Base-by-base conservation (phyloP, 2,329 filamentous ascomycete genomes). In the Cladobotryum mycophilum region DNA sequence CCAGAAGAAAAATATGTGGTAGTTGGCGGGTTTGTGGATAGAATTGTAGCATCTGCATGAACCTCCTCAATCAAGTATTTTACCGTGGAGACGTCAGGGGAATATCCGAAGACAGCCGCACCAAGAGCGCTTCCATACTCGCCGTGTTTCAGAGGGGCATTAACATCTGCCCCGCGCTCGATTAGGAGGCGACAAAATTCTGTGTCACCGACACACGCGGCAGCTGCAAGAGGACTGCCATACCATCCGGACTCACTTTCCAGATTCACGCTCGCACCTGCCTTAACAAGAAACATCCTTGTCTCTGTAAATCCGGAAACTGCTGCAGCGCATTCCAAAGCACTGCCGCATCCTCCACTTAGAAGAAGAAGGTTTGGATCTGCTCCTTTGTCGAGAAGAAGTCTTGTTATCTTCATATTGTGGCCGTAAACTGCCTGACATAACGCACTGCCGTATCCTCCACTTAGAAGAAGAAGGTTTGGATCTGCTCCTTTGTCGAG, bases 211-310 rank as follows among this genome's bases (percentile, higher is more conserved):
- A 0, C 0, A 3, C 2, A 14, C 41, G 17, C 42, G 13, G 36
- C 48, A 25, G 5, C 1, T 45, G 0, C 48, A 2, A 50, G 48
- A 17, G 14, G 25, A 14, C 48, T 45, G 25, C 36, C 42, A 5
- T 1, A 45, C 0, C 1, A 0, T 1, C 0, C 13, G 1, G 1
- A 0, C 14, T 18, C 8, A 25, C 0, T 5, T 3, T 3, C 2
- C 15, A 41, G 30, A 15, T 45, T 50, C 6, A 50, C 48, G n/a
- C 41, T 11, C 14, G 48, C 48, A 1, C 41, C 41, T 5, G 14
- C 7, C 18, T 50, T 8, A 3, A 45, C 6, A 2, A 50, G 5
- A 2, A 41, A 14, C 35, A 35, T 2, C 15, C n/a, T 42, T 5
- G 1, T 1, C 2, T 18, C n/a, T n/a, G n/a, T n/a, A n/a, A n/a